Conservation (phyloP, 1,284 basidiomycete species). For the Xerocomus nothofagi region DNA sequence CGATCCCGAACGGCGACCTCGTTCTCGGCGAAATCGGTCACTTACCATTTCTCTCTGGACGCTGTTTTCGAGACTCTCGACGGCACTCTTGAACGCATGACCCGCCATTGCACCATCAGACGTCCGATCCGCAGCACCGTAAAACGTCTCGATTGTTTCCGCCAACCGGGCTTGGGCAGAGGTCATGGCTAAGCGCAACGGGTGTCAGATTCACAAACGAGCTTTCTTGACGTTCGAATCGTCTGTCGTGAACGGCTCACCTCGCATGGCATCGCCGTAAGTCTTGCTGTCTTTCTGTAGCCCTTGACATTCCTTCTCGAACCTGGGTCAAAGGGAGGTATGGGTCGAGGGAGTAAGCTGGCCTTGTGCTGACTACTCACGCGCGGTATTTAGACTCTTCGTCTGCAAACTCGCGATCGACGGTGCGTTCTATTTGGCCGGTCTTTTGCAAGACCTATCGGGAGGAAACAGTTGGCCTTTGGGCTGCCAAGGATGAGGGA, state of each 20-base stretch:
- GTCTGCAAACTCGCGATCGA: constrained; percentile 91
- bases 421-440: constrained; percentile 93
- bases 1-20: background rate
- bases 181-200: constrained; percentile 68
- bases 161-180: constrained; percentile 92
- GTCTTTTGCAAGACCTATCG: constrained; percentile 90
- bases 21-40: background rate
- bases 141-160: constrained; percentile 93
- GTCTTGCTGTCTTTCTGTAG: constrained; percentile 96
- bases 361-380: constrained; percentile 58
- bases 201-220: background rate
- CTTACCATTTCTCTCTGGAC: constrained; percentile 82
- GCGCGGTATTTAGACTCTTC: constrained; percentile 90
- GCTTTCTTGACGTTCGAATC: background rate
- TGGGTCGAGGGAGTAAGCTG: background rate
- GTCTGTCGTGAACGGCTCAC: constrained; percentile 42
- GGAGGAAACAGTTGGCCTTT: constrained; percentile 2
- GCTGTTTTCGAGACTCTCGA: constrained; percentile 90
- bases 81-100: constrained; percentile 93
- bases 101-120: constrained; percentile 96
- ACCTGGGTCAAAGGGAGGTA: constrained; percentile 50
- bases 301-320: constrained; percentile 90
- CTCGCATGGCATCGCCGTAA: constrained; percentile 93
- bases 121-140: constrained; percentile 78
- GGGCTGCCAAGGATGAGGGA: background rate